These are phyloP conservation scores for Pittosporum tobira DNA, from an alignment of 129 eudicot genomes.

Conservation along the genomic window DNA sequence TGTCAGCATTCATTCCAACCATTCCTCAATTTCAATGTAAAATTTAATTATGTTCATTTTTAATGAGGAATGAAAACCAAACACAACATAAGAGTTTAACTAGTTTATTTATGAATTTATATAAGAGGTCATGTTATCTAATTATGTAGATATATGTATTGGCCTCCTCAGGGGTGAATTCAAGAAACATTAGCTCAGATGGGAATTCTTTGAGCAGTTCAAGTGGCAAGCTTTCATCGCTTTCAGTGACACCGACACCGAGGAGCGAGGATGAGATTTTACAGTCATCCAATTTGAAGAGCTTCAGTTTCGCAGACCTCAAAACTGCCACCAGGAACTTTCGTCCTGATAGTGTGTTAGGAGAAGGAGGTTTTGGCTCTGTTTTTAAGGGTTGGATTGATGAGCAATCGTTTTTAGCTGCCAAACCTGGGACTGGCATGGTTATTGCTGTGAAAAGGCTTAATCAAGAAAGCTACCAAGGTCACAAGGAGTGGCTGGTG, in stretches of 20 bases:
- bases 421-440: slow-evolving; percentile 86
- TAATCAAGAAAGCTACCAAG: slow-evolving; percentile 76
- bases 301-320: slow-evolving; percentile 60
- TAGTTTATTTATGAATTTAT: too few species aligned
- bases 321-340: slow-evolving; percentile 77
- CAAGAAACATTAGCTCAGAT: slow-evolving; percentile 37
- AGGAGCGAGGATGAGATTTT: slow-evolving; percentile 77
- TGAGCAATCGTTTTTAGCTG: slow-evolving; percentile 53
- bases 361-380: slow-evolving; percentile 91
- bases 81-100: too few species aligned
- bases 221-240: slow-evolving; percentile 45
- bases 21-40: too few species aligned
- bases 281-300: slow-evolving; percentile 62
- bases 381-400: slow-evolving; percentile 97
- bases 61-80: too few species aligned
- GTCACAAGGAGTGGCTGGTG: slow-evolving; percentile 94
- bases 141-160: background rate
- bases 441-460: slow-evolving; percentile 84
- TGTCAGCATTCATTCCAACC: too few species aligned
- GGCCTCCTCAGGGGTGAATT: slow-evolving; percentile 40
- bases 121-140: background rate
- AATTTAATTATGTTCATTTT: too few species aligned
- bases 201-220: slow-evolving; percentile 33
- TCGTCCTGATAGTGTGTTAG: slow-evolving; percentile 84
- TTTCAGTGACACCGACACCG: slow-evolving; percentile 51